phyloP scores from a whole-genome alignment of 2,329 filamentous ascomycete species.

The Alternaria arbusti region DNA sequence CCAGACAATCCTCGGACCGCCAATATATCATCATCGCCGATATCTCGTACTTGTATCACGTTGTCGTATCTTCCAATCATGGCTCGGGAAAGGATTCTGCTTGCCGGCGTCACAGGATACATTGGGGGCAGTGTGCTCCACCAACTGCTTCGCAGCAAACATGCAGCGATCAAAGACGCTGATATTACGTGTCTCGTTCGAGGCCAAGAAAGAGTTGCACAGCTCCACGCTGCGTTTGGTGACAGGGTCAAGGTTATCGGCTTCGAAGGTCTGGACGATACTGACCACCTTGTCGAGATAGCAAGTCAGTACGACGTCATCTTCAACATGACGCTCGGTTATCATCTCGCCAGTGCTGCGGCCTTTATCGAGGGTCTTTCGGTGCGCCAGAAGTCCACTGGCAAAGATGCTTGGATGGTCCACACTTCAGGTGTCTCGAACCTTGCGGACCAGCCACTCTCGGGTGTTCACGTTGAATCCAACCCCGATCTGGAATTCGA shows the following conservation, averaged over 20 bases:
- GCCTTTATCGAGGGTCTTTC: not conserved
- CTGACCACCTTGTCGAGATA: conserved; percentile 1
- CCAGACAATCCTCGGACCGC: not conserved
- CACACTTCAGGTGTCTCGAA: conserved; percentile 2
- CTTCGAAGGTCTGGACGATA: not conserved
- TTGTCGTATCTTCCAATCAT: not conserved
- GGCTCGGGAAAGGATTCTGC: not conserved
- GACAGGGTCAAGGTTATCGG: not conserved
- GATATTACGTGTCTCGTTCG: conserved; percentile 1
- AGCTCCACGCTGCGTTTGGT: not conserved
- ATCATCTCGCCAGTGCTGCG: not conserved
- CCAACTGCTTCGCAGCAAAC: not conserved
- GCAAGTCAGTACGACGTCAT: conserved; percentile 2
- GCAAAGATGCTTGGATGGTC: conserved; percentile 1
- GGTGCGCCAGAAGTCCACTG: not conserved
- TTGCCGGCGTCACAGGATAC: not conserved
- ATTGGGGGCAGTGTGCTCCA: conserved; percentile 1
- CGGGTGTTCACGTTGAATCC: not conserved
- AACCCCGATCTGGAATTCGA: not conserved
- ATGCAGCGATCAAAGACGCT: not conserved
- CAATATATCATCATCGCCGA: not conserved
- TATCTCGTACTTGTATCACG: not conserved
- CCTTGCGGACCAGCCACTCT: not conserved
- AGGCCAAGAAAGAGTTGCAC: not conserved
- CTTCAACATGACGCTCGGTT: conserved; percentile 1